Percentiles rank a stretch among this genome's conserved stretches.
phyloP scores from a whole-genome alignment of 768 basidiomycete genomes.

The Exsudoporus frostii region DNA sequence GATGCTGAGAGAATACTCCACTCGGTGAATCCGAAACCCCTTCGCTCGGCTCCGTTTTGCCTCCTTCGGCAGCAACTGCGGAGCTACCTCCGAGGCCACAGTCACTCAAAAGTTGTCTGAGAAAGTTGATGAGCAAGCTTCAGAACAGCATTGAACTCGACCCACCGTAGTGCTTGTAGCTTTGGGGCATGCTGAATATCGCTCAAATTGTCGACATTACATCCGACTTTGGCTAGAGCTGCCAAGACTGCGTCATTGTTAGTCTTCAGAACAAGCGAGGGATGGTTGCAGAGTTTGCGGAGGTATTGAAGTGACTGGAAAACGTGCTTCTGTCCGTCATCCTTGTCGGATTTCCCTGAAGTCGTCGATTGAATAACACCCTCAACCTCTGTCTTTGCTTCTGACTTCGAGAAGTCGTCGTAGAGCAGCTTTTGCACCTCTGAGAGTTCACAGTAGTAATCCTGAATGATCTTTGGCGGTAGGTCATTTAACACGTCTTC shows the following conservation, averaged over 20 bases:
- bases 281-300: conserved; percentile 97
- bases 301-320: conserved; percentile 98
- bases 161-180: conserved; percentile 83
- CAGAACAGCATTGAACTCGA: background rate
- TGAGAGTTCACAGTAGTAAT: conserved; percentile 97
- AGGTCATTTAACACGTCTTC: conserved; percentile 95
- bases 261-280: conserved; percentile 81
- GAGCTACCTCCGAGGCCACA: conserved; percentile 81
- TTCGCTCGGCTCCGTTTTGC: conserved; percentile 68
- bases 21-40: conserved; percentile 44
- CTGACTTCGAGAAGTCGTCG: conserved; percentile 87
- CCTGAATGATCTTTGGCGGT: conserved; percentile 99
- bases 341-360: conserved; percentile 33
- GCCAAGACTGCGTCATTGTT: conserved; percentile 54
- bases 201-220: conserved; percentile 45
- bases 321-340: conserved; percentile 72
- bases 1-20: conserved; percentile 83
- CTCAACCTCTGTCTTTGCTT: conserved; percentile 61
- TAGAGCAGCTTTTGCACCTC: conserved; percentile 92
- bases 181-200: conserved; percentile 95
- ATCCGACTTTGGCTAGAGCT: conserved; percentile 56
- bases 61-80: conserved; percentile 44
- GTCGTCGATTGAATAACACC: conserved; percentile 54
- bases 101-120: conserved; percentile 88
- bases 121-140: conserved; percentile 3